Evolutionary conservation across 768 basidiomycete genomes (phyloP), one percentile per base, ranked within the genome.

Genomic region (Russula earlei): DNA sequence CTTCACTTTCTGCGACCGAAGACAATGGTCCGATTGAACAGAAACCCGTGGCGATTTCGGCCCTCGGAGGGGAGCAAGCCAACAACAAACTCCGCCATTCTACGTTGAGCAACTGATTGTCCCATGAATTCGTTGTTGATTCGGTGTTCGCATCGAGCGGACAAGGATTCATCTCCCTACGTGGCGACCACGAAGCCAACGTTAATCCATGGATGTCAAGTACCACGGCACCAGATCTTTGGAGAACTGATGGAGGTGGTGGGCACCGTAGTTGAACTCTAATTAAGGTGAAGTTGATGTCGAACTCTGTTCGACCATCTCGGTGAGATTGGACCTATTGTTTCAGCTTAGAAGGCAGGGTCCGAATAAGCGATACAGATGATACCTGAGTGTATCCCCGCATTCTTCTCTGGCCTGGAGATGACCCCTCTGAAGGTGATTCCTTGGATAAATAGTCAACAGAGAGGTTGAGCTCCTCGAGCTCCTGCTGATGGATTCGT

Each of bases 241-340:
- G 74, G 7, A 65, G 37, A 24, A 62, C 68, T 1, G 66, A 66
- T 19, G 72, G 66, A 5, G 83, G 82, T 29, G 88, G 74, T 5
- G 84, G 82, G 64, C 80, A 83, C 45, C 87, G 80, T 47, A 85
- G 65, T 65, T 91, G 79, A 20, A 85, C 43, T 19, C 91, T 81
- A 43, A 92, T 64, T 69, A 84, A 72, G 14, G 79, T 69, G 31
- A 83, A 73, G 19, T 66, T 67, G 38, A 86, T 61, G 1, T 65
- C 63, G 3, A 79, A 41, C 46, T 63, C 50, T 11, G 49, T 15
- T n/a, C 31, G 46, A 29, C 36, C 22, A 36, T 31, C 27, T 4
- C 41, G 38, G 20, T 22, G 42, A 25, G 49, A 43, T 3, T 24
- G 34, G n/a, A 24, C 40, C 52, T 59, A 49, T 4, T 38, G 4